Conservation (phyloP, 495 filamentous ascomycete genomes). For the Aspergillus ostianus region DNA sequence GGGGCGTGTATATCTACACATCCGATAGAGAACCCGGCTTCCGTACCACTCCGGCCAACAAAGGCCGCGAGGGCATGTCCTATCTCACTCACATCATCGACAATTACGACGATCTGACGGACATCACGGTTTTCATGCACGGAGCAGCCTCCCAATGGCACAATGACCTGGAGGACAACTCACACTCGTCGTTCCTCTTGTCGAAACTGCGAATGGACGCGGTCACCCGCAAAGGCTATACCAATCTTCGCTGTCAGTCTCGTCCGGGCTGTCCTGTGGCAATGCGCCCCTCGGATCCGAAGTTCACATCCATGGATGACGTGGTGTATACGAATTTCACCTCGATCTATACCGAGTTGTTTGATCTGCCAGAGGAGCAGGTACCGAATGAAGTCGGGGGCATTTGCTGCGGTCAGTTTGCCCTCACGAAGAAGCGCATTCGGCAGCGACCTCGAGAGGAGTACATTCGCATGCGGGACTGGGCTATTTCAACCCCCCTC, state of each 20-base stretch:
- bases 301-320: conserved; percentile 17
- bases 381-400: conserved; percentile 30
- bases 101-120: conserved; percentile 33
- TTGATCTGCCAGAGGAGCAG: conserved; percentile 28
- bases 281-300: conserved; percentile 18
- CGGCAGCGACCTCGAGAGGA: conserved; percentile 39
- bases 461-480: conserved; percentile 50
- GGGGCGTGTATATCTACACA: conserved; percentile 43
- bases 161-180: conserved; percentile 31
- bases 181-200: conserved; percentile 24
- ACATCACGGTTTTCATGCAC: conserved; percentile 39
- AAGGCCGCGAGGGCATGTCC: conserved; percentile 36
- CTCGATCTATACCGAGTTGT: conserved; percentile 20
- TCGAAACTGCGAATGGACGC: conserved; percentile 24
- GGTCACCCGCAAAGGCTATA: conserved; percentile 33
- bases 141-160: conserved; percentile 35
- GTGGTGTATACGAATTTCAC: conserved; percentile 11
- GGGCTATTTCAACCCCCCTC: conserved; percentile 53
- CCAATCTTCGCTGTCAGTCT: conserved; percentile 36
- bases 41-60: conserved; percentile 29
- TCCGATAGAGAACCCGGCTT: conserved; percentile 49
- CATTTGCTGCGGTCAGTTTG: conserved; percentile 65
- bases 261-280: conserved; percentile 32
- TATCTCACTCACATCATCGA: conserved; percentile 45
- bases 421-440: conserved; percentile 49